Percentiles rank a stretch among this genome's conserved stretches.
Evolutionary conservation across 352 stramenopile species (phyloP).

Genomic region (Phytophthora rubi): DNA sequence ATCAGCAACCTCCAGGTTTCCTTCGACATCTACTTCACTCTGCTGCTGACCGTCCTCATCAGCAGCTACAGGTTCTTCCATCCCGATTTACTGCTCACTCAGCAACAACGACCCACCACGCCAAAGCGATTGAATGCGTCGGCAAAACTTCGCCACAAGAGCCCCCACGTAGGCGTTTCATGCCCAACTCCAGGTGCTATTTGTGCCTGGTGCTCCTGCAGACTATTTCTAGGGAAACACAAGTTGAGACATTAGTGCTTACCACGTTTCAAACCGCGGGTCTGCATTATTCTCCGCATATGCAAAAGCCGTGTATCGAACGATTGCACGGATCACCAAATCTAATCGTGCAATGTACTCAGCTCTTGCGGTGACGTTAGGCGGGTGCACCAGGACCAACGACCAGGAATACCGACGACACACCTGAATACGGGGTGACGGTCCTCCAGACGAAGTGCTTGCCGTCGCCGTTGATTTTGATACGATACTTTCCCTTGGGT

Average conservation of each 20-base stretch:
- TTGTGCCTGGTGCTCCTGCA: background rate
- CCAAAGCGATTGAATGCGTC: constrained; percentile 1
- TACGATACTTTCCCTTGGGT: constrained; percentile 61
- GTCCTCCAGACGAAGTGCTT: constrained; percentile 69
- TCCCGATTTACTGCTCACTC: constrained; percentile 7
- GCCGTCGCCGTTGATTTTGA: constrained; percentile 84
- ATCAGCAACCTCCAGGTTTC: constrained; percentile 1
- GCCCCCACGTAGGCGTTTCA: background rate
- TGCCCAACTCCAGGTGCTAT: background rate
- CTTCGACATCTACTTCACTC: constrained; percentile 10
- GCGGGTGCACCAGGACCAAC: constrained; percentile 20
- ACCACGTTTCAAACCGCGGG: background rate
- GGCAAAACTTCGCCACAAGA: background rate
- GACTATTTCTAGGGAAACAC: background rate
- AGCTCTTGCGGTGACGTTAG: constrained; percentile 3
- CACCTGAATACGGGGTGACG: constrained; percentile 58
- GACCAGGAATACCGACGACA: constrained; percentile 68
- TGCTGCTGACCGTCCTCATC: constrained; percentile 30
- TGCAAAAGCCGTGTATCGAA: background rate
- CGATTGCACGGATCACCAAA: background rate
- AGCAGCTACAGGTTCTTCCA: constrained; percentile 29
- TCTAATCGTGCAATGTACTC: background rate
- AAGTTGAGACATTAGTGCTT: background rate
- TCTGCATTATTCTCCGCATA: background rate
- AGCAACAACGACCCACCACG: background rate